Conservation (phyloP, 1,284 basidiomycete species). For the Tremellales sp. region DNA sequence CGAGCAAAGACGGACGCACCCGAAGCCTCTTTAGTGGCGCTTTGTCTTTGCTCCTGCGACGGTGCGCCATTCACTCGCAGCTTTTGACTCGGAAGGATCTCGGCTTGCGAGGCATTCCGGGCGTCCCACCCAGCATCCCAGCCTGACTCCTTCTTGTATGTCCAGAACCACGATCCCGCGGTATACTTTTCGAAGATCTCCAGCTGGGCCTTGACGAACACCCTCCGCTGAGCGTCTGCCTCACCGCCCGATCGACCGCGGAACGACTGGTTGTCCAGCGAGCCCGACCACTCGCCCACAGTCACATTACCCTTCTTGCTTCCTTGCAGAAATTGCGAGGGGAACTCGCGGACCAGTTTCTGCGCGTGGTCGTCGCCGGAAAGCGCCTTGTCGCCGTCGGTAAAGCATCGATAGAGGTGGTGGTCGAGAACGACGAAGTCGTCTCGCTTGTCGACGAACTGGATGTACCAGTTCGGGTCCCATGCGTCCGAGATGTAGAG, state of each 20-base stretch:
- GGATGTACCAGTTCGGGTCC: conserved; percentile 65
- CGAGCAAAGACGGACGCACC: no score
- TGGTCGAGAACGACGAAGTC: conserved; percentile 69
- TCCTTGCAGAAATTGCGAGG: no score
- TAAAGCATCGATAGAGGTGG: conserved; percentile 73
- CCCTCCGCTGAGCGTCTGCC: conserved; percentile 53
- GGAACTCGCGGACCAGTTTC: conserved; percentile 27
- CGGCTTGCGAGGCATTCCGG: conserved; percentile 62
- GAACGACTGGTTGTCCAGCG: conserved; percentile 65
- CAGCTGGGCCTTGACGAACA: conserved; percentile 65
- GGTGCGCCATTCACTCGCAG: neutral
- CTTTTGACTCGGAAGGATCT: conserved; percentile 55
- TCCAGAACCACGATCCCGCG: conserved; percentile 85
- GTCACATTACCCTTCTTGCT: conserved; percentile 59
- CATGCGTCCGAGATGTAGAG: conserved; percentile 76
- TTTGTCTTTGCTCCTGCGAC: neutral
- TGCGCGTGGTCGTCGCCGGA: conserved; percentile 59
- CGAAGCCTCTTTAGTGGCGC: no score
- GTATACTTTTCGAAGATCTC: conserved; percentile 63
- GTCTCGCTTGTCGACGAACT: conserved; percentile 52
- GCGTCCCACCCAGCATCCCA: conserved; percentile 77
- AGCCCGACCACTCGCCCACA: conserved; percentile 81
- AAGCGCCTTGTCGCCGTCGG: conserved; percentile 56
- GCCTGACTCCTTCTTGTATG: conserved; percentile 67
- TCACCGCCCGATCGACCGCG: conserved; percentile 51